Evolutionary conservation across 768 basidiomycete genomes (phyloP), one percentile per base, ranked within the genome.

Genomic region (Lactifluus pinguis): DNA sequence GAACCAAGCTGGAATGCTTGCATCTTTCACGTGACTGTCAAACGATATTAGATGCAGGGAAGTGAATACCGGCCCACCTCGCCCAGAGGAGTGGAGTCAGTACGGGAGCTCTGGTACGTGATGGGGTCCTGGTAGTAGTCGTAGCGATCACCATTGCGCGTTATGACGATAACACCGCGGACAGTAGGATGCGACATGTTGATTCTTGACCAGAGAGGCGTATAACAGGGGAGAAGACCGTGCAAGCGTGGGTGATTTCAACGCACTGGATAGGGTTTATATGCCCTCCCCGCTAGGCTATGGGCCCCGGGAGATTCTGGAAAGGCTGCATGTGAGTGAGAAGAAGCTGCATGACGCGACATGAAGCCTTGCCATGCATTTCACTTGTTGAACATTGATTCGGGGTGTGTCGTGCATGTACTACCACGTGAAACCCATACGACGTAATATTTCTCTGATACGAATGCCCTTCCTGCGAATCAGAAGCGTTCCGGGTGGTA

Each of bases 111-210:
- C 63, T 81, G 74, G 69, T 90, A 89, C 38, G 80, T 85, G 67
- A 74, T 71, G 25, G 89, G 87, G 70, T 90, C 80, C 72, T 91
- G 89, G 75, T 80, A 80, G 72, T 78, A 86, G 68, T 79, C 81
- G 67, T 71, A 73, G 64, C 87, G 83, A 73, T 89, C 88, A 61
- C 89, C 89, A 70, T 90, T 89, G 70, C 89, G 85, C 61, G 85
- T 83, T 69, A 91, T 76, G 71, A 89, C 77, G 67, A 91, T 79
- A 69, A 84, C 86, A 75, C 89, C 89, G 68, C 86, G 84, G 60
- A 90, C 85, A 74, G 84, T 73, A 56, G 75, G 69, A 61, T 73
- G 72, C 55, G 73, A 73, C 73, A 74, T 74, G 34, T 57, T 66
- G 49, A 47, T 36, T 74, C 44, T 57, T 66, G 49, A 47, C 39